Evolutionary conservation across 106 monocot genomes (phyloP), one percentile per base, ranked within the genome.

Genomic region (Posidonia australis): DNA sequence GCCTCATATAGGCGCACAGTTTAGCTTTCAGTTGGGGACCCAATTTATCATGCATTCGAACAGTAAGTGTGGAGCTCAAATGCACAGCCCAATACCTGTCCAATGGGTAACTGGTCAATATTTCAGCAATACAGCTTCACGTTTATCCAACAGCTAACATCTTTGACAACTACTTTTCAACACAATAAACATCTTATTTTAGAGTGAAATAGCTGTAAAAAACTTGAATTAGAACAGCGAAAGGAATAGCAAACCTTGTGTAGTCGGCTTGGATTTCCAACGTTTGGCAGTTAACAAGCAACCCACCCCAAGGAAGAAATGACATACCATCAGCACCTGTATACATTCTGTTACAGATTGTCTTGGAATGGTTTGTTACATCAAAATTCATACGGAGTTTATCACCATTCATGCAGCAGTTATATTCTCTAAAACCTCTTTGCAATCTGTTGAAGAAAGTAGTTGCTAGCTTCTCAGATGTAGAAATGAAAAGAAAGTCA

Each of bases 201-300:
- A 36, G 36, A 36, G 36, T 36, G 7, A 36, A 36, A 4, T 36
- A 7, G 7, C 2, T 36, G 36, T 36, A 36, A 36, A 1, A 51
- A 56, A 18, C 20, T 13, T 13, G 5, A 17, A 70, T 11, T 26
- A 43, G 16, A 51, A 62, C 10, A n/a, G 36, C 52, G 17, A 29
- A 48, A 23, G 7, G 18, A 23, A 60, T 32, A 49, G 43, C 10
- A 71, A 55, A 98, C 96, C 96, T 87, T 46, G 84, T 90, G 60
- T 98, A 90, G 74, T 98, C 96, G 68, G 90, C 90, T 80, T 98
- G 96, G 51, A 90, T 80, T 69, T 96, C 96, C 46, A 98, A 59
- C 5, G 78, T 87, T 26, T 61, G 46, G 48, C 79, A 90, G 67
- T 98, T 98, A 58, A 98, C 18, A 65, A 90, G 84, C 75, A 98